Conservation (phyloP, 176 grass and related monocot species). For the Metroxylon sagu region DNA sequence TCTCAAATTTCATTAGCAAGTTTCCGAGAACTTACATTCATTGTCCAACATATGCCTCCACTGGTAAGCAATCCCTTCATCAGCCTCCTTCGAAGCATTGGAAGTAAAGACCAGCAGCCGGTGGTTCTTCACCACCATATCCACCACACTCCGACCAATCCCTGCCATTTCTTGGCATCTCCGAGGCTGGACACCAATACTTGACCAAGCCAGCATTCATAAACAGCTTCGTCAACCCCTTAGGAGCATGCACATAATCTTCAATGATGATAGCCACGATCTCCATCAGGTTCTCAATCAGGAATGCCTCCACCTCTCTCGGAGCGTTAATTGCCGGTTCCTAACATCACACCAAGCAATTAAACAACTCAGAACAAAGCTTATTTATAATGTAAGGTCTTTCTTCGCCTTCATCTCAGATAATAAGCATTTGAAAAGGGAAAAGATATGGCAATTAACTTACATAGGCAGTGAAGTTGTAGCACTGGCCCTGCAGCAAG, state of each 20-base stretch:
- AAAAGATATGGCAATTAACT: neutral
- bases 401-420: too few species aligned
- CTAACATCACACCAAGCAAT: constrained; percentile 27
- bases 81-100: constrained; percentile 79
- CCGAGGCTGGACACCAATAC: constrained; percentile 70
- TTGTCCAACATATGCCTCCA: constrained; percentile 93
- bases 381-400: too few species aligned
- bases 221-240: constrained; percentile 81
- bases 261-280: constrained; percentile 93
- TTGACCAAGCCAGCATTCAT: constrained; percentile 67
- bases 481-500: constrained; percentile 23
- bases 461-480: constrained; percentile 30
- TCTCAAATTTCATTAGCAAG: too few species aligned
- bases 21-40: constrained; percentile 48
- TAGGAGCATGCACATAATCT: constrained; percentile 70
- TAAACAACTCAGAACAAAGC: too few species aligned
- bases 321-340: constrained; percentile 77
- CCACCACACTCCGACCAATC: constrained; percentile 76
- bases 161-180: constrained; percentile 74
- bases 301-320: constrained; percentile 86
- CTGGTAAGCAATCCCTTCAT: constrained; percentile 81
- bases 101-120: constrained; percentile 82
- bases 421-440: too few species aligned
- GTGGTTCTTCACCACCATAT: constrained; percentile 73
- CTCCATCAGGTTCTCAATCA: constrained; percentile 72